Evolutionary conservation across 2,329 filamentous ascomycete genomes (phyloP), one percentile per base, ranked within the genome.

Genomic region (Blastomyces silverae): DNA sequence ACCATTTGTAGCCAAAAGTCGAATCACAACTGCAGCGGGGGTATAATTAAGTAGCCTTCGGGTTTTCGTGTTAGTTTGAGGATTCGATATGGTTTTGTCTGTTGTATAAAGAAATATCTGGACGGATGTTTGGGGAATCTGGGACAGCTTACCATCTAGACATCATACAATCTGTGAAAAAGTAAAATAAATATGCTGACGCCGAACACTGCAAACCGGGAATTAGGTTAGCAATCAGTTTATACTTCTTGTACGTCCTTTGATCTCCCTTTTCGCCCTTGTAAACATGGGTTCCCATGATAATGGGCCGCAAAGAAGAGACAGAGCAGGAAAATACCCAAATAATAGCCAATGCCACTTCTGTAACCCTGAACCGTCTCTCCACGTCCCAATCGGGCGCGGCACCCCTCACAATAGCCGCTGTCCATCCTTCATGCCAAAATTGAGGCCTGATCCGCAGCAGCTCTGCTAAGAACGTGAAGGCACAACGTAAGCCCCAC

Each of bases 151-250:
- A 90, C 88, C 89, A 92, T 77, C 90, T 82, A 67, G 89, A 91
- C 89, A 92, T 92, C 71, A 92, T 84, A 76, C 89, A 91, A 77
- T 92, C 89, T 65, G 89, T 90, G 74, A 92, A 92, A 79, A 91
- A 90, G 76, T 91, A 92, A 61, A 88, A 89, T 66, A 92, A 83
- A 75, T 91, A 91, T 63, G 87, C 89, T 25, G 88, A 90, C 65
- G 89, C 87, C 72, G 85, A 86, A 78, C 89, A 91, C 89, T 91
- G 68, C 11, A 52, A 63, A 17, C 17, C 44, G 11, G 34, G 7
- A 53, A 61, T 17, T 44, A 17, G 34, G 44, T 61, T 48, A 61
- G 58, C 42, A 48, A 34, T 42, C 10, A n/a, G 28, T 39, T 46
- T 13, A 60, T 46, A 13, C 7, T 3, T 2, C 22, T 15, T 61